Percentiles rank a stretch among this genome's conserved stretches.
Conservation (phyloP, 2,329 filamentous ascomycete species). For the Daldinia sp. region DNA sequence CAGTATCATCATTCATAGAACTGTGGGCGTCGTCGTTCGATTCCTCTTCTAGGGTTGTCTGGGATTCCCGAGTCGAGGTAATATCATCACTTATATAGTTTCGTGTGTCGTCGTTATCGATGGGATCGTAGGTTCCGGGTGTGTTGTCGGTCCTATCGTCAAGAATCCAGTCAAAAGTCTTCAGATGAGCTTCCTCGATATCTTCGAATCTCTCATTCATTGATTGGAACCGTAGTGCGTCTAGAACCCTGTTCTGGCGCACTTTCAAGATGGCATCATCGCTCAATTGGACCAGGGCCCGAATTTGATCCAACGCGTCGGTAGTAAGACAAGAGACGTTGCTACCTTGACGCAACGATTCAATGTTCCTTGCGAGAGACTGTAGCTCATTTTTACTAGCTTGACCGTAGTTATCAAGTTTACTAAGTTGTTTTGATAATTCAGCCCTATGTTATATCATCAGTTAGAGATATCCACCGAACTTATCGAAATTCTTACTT, state of each 20-base stretch:
- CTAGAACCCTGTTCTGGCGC: neutral
- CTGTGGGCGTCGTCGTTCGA: too few relatives aligned
- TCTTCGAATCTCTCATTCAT: neutral
- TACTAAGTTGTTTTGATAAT: neutral
- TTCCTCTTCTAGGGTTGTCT: too few relatives aligned
- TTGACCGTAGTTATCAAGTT: neutral
- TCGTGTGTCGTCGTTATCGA: neutral
- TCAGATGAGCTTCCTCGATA: neutral
- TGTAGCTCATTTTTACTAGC: neutral
- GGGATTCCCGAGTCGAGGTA: too few relatives aligned
- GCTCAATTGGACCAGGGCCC: neutral
- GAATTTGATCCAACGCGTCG: neutral
- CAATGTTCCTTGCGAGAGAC: neutral
- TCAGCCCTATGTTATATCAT: neutral
- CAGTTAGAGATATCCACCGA: neutral
- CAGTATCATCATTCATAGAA: too few relatives aligned
- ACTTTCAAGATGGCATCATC: neutral
- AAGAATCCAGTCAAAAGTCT: neutral
- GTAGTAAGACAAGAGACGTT: neutral
- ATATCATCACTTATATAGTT: neutral
- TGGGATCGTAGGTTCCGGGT: neutral
- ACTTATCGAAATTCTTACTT: conserved; percentile 6
- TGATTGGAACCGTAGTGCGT: neutral
- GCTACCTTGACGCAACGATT: neutral
- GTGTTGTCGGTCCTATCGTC: neutral